Conservation (phyloP, 352 stramenopile species). For the Globisporangium nagaii region DNA sequence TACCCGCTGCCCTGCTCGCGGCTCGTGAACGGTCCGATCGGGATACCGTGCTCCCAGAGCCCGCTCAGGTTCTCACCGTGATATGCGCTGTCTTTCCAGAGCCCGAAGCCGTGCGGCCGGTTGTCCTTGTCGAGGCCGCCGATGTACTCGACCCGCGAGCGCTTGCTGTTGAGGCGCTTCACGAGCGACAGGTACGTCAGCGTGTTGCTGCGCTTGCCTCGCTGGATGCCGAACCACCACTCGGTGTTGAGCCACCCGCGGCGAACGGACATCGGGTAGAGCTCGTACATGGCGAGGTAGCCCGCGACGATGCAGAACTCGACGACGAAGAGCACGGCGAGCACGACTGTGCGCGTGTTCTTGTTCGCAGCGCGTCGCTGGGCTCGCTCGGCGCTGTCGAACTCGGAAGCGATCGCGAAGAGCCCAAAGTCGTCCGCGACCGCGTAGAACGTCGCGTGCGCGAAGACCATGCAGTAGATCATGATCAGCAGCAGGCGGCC, state of each 20-base stretch:
- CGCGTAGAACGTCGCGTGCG: conserved; percentile 20
- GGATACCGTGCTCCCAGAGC: conserved; percentile 37
- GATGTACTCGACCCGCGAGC: conserved; percentile 30
- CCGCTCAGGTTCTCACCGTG: conserved; percentile 49
- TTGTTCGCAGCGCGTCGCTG: conserved; percentile 2
- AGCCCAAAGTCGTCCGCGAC: conserved; percentile 21
- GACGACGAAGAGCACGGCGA: conserved; percentile 18
- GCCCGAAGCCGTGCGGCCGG: conserved; percentile 37
- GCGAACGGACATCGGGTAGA: conserved; percentile 35
- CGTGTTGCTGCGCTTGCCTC: conserved; percentile 22
- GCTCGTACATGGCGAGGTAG: conserved; percentile 31
- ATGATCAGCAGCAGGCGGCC: conserved; percentile 12
- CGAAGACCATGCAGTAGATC: conserved; percentile 19
- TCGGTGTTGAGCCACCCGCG: conserved; percentile 26
- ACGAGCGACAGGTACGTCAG: conserved; percentile 22
- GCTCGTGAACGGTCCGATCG: conserved; percentile 46
- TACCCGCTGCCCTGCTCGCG: conserved; percentile 38
- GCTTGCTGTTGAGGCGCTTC: conserved; percentile 4
- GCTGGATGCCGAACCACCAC: conserved; percentile 28
- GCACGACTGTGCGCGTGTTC: conserved; percentile 10
- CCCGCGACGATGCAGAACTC: conserved; percentile 24
- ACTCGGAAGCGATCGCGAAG: conserved; percentile 6
- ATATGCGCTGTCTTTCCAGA: conserved; percentile 45
- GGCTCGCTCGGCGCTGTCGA: not conserved
- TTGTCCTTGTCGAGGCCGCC: conserved; percentile 33